phyloP scores from a whole-genome alignment of 352 stramenopile genomes.

The Phytopythium litorale region DNA sequence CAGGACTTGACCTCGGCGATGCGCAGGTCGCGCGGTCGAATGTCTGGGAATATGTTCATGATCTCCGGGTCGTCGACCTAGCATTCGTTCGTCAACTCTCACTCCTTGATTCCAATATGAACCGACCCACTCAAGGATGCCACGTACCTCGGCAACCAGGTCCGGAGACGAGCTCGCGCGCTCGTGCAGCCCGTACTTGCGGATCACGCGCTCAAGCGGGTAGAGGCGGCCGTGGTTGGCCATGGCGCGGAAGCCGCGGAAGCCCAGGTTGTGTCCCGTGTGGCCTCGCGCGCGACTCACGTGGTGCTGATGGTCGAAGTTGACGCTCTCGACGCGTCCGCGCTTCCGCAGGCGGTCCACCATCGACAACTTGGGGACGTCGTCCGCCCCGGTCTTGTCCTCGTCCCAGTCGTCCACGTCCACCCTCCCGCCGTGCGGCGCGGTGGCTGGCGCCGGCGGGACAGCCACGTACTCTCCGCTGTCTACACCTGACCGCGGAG shows the following conservation, averaged over 20 bases:
- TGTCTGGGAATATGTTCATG: conserved; percentile 73
- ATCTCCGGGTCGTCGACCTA: conserved; percentile 49
- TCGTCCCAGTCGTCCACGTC: not conserved
- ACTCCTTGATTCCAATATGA: not conserved
- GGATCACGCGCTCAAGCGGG: conserved; percentile 4
- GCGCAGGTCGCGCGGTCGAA: conserved; percentile 74
- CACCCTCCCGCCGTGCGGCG: not conserved
- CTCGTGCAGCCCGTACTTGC: conserved; percentile 11
- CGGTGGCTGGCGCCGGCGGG: not conserved
- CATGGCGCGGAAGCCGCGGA: conserved; percentile 3
- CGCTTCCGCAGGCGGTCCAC: conserved; percentile 58
- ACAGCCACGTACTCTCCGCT: not conserved
- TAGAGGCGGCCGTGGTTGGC: conserved; percentile 1
- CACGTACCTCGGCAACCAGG: conserved; percentile 4
- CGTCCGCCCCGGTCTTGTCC: not conserved
- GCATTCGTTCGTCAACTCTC: not conserved
- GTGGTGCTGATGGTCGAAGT: conserved; percentile 25
- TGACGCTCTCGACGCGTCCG: conserved; percentile 62
- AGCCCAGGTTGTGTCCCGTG: conserved; percentile 4
- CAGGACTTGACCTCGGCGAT: conserved; percentile 81
- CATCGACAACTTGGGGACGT: conserved; percentile 11
- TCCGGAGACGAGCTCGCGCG: conserved; percentile 11
- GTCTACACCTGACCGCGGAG: not conserved
- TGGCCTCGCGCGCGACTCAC: not conserved
- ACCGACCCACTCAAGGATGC: not conserved